Evolutionary conservation across 1,284 basidiomycete species (phyloP), one percentile per base, ranked within the genome.

Genomic region (Cryptococcus jaspeensis): DNA sequence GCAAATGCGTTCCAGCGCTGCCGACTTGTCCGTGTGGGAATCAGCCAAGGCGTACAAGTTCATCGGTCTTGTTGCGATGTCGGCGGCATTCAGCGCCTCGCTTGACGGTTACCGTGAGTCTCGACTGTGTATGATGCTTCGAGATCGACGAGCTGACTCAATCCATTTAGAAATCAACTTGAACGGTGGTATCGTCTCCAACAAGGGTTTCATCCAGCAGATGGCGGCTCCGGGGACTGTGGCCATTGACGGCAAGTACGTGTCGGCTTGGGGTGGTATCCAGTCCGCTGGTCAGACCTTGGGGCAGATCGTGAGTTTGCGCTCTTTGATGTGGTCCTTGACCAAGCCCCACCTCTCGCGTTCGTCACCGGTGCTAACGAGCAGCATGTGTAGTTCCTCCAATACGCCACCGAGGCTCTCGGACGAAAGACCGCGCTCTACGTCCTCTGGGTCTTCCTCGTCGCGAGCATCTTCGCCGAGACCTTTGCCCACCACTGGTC

Each of bases 251-350:
- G 56, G 64, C 3, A 53, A 53, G 35, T 63, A 64, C 28, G 61
- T 72, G n/a, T 57, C 62, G 0, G 63, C 62, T 3, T 72, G 65
- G 63, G 66, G 66, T 9, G 70, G 63, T 40, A 55, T 68, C 25
- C 63, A 64, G 40, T 60, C 56, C 12, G 53, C 56, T 9, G 66
- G 64, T 16, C 69, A 71, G 51, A 61, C 60, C 41, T 22, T 66
- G 8, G 69, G 67, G 32, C 65, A 67, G 28, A 52, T 63, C 38
- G 55, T 59, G 32, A 42, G 53, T 52, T 12, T 49, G 18, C 38
- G 35, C 25, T 40, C 5, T 1, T n/a, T n/a, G n/a, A n/a, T n/a
- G n/a, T n/a, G n/a, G n/a, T n/a, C n/a, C n/a, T n/a, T n/a, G n/a
- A n/a, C n/a, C n/a, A n/a, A n/a, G n/a, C n/a, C n/a, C n/a, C n/a